Evolutionary conservation across 2,329 filamentous ascomycete genomes (phyloP).

Genomic region (Diaporthe ampelina): DNA sequence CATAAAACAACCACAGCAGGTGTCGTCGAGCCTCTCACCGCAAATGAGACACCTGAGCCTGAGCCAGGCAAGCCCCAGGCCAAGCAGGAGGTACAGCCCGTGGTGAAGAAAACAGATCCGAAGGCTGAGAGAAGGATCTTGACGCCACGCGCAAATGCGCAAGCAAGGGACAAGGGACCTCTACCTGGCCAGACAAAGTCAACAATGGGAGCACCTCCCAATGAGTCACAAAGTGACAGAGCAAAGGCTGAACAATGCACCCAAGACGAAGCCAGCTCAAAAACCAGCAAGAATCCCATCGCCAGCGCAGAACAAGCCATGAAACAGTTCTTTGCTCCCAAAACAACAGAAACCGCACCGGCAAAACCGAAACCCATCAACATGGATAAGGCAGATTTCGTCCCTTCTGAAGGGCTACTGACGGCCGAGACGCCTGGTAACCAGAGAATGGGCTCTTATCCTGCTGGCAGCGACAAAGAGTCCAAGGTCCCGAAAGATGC

Average conservation of each 20-base stretch:
- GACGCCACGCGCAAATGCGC: conserved; percentile 30
- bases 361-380: not conserved
- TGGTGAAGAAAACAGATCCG: conserved; percentile 23
- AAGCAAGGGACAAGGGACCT: conserved; percentile 1
- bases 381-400: not conserved
- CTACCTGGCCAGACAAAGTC: not conserved
- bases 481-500: not conserved
- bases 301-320: not conserved
- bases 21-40: conserved; percentile 29
- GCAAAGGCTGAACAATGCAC: not conserved
- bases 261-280: not conserved
- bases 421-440: conserved; percentile 31
- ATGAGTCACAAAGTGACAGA: conserved; percentile 16
- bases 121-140: conserved; percentile 5
- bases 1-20: conserved; percentile 20
- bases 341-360: not conserved
- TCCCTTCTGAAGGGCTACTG: conserved; percentile 32
- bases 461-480: not conserved
- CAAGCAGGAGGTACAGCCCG: conserved; percentile 38
- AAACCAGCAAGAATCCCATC: not conserved
- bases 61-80: conserved; percentile 27
- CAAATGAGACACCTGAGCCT: conserved; percentile 34
- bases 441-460: conserved; percentile 4
- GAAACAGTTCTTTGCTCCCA: not conserved
- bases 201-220: not conserved